A percentile compares a stretch with the other conserved stretches of the same genome.
Evolutionary conservation across 371 early-diverging fungal genomes (phyloP).

Genomic region (Mortierella sp.): DNA sequence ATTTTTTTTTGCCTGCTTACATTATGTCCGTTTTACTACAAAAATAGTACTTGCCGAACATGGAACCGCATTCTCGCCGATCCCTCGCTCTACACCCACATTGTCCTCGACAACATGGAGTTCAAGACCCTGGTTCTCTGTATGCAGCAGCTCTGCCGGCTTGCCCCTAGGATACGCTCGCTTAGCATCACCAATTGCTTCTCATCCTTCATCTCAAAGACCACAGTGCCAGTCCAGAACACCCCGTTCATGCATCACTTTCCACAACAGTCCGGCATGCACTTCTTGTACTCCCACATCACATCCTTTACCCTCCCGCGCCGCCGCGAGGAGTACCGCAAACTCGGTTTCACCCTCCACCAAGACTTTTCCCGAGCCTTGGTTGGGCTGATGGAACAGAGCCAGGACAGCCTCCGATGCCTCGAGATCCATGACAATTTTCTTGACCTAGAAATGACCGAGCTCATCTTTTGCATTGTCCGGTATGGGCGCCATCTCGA

Average conservation of each 20-base stretch:
- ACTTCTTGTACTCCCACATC: constrained; percentile 55
- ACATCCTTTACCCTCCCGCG: constrained; percentile 57
- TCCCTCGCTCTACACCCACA: constrained; percentile 59
- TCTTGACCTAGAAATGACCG: constrained; percentile 64
- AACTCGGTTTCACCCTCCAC: constrained; percentile 59
- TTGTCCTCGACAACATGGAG: constrained; percentile 59
- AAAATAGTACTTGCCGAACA: constrained; percentile 58
- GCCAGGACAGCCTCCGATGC: constrained; percentile 48
- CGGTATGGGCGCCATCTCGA: constrained; percentile 56
- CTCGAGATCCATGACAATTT: constrained; percentile 58
- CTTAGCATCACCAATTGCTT: constrained; percentile 59
- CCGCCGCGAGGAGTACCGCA: constrained; percentile 61
- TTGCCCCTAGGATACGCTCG: constrained; percentile 54
- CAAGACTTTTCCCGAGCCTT: constrained; percentile 62
- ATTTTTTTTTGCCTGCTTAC: not conserved
- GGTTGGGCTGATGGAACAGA: constrained; percentile 51
- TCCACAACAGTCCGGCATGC: constrained; percentile 40
- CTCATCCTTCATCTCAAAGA: constrained; percentile 59
- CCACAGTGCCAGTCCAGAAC: constrained; percentile 59
- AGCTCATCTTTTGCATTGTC: constrained; percentile 58
- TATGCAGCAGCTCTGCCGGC: constrained; percentile 54
- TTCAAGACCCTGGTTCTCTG: constrained; percentile 56
- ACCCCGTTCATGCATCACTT: constrained; percentile 35
- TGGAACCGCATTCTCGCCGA: constrained; percentile 57
- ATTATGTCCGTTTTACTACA: not conserved